Percentiles rank a stretch among this genome's conserved stretches.
These are phyloP conservation scores for Acrocalymma vagum DNA, from an alignment of 2,329 filamentous ascomycete genomes.

Conservation along the genomic window DNA sequence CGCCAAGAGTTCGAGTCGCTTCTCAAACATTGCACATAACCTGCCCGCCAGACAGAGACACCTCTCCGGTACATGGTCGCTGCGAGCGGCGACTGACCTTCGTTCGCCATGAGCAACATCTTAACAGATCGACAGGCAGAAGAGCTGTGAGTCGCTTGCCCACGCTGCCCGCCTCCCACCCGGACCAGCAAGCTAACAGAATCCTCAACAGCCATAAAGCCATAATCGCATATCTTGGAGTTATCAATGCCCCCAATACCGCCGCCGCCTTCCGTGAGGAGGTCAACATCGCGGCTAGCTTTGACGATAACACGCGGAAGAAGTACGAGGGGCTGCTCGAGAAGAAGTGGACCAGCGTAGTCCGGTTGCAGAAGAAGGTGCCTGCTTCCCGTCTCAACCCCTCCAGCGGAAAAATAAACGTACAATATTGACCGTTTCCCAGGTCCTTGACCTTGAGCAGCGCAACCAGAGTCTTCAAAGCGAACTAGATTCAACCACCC, in stretches of 20 bases:
- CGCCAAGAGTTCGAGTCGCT: constrained; percentile 23
- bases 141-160: constrained; percentile 74
- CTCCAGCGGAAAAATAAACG: background rate
- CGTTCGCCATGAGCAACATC: constrained; percentile 73
- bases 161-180: constrained; percentile 5
- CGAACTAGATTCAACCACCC: constrained; percentile 86
- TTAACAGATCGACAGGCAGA: constrained; percentile 84
- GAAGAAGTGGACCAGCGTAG: constrained; percentile 98
- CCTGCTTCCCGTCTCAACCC: constrained; percentile 12
- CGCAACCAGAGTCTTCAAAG: constrained; percentile 76
- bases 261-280: constrained; percentile 80
- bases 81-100: constrained; percentile 24
- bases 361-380: constrained; percentile 94
- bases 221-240: constrained; percentile 86
- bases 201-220: constrained; percentile 78
- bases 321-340: constrained; percentile 94
- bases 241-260: constrained; percentile 74
- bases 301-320: constrained; percentile 84
- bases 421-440: constrained; percentile 20
- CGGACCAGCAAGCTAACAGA: constrained; percentile 14
- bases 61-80: constrained; percentile 40
- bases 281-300: constrained; percentile 74
- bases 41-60: constrained; percentile 1
- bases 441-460: constrained; percentile 95
- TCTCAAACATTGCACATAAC: constrained; percentile 20